Evolutionary conservation across 2,329 filamentous ascomycete genomes (phyloP).

Genomic region (Aspergillus intermedius): DNA sequence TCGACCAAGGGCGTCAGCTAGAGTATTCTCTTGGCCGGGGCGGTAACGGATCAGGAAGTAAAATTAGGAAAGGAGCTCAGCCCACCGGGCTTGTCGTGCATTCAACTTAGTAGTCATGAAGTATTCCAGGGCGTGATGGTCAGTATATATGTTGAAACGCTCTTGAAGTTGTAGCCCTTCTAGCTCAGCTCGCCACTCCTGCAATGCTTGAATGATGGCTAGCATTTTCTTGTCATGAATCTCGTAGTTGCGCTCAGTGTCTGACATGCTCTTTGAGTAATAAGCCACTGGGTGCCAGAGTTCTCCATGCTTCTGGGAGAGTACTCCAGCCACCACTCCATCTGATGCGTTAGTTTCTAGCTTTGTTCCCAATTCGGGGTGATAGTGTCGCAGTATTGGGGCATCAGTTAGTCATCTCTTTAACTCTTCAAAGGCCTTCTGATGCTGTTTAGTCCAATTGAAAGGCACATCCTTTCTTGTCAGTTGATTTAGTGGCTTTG

Average conservation of each 20-base stretch:
- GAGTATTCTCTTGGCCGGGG: neutral
- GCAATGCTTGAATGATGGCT: slow-evolving; percentile 16
- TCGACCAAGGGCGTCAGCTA: neutral
- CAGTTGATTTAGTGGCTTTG: neutral
- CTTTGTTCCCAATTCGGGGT: slow-evolving; percentile 2
- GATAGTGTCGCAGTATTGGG: neutral
- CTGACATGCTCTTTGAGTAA: slow-evolving; percentile 15
- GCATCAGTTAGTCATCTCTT: neutral
- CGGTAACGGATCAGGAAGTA: slow-evolving; percentile 8
- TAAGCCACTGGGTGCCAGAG: slow-evolving; percentile 16
- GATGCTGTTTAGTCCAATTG: slow-evolving; percentile 1
- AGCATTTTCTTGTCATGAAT: slow-evolving; percentile 15
- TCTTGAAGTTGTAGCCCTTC: slow-evolving; percentile 4
- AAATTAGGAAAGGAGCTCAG: slow-evolving; percentile 4
- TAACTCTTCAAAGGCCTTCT: slow-evolving; percentile 11
- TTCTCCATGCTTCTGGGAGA: slow-evolving; percentile 10
- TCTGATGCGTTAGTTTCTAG: slow-evolving; percentile 20
- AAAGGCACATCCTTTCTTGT: slow-evolving; percentile 11
- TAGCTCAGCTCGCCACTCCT: slow-evolving; percentile 17
- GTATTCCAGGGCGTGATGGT: slow-evolving; percentile 21
- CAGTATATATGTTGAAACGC: slow-evolving; percentile 14
- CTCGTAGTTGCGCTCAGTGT: slow-evolving; percentile 18
- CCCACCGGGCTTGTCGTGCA: slow-evolving; percentile 5
- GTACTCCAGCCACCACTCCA: slow-evolving; percentile 7
- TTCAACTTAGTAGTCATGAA: slow-evolving; percentile 18